Evolutionary conservation across 176 grass and related monocot species (phyloP).

Genomic region (Dactylis glomerata): DNA sequence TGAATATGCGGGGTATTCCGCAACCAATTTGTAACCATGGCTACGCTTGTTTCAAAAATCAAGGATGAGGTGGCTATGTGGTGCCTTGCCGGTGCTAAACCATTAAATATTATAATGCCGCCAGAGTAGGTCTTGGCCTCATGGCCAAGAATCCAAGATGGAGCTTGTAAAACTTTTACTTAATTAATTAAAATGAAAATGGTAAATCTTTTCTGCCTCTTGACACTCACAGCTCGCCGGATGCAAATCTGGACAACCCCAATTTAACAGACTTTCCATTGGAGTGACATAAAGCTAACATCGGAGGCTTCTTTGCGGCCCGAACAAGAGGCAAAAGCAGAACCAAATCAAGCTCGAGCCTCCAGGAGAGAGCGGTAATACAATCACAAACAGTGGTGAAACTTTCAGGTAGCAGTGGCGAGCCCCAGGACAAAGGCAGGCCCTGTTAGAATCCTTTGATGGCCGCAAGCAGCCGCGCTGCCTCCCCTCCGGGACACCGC

Average conservation of each 20-base stretch:
- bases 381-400: constrained; percentile 9
- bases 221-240: too few relatives aligned
- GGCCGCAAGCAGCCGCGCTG: constrained; percentile 35
- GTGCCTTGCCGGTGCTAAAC: too few relatives aligned
- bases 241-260: neutral
- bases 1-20: too few relatives aligned
- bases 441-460: constrained; percentile 28
- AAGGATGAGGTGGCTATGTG: too few relatives aligned
- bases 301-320: neutral
- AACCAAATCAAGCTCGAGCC: neutral
- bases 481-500: constrained; percentile 34
- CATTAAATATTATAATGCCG: too few relatives aligned
- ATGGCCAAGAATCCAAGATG: too few relatives aligned
- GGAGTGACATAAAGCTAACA: neutral
- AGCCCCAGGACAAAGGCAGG: constrained; percentile 18
- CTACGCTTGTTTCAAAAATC: too few relatives aligned
- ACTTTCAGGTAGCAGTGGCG: neutral
- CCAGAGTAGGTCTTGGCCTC: too few relatives aligned
- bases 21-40: too few relatives aligned
- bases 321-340: neutral
- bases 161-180: too few relatives aligned
- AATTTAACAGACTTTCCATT: neutral
- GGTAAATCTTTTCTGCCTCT: too few relatives aligned
- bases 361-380: neutral
- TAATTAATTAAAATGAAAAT: too few relatives aligned